Conservation (phyloP, 2,329 filamentous ascomycete genomes). For the Cordyceps fumosorosea region DNA sequence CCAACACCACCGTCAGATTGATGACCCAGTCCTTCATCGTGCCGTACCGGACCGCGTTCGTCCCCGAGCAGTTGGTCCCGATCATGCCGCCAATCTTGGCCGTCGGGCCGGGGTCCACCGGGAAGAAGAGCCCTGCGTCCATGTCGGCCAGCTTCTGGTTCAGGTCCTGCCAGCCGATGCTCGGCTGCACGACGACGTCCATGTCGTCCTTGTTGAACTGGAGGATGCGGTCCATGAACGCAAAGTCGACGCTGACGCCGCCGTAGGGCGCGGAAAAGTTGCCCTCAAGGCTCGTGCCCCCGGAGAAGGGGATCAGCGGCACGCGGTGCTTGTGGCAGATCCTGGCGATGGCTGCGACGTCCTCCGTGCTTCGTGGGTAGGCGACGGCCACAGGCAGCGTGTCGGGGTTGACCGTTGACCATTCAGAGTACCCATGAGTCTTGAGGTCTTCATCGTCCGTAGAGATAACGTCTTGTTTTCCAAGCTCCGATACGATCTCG, state of each 20-base stretch:
- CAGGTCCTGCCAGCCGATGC: conserved; percentile 85
- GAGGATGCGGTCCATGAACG: conserved; percentile 76
- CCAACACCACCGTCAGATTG: conserved; percentile 72
- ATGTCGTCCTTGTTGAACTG: conserved; percentile 79
- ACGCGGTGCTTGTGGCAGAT: conserved; percentile 73
- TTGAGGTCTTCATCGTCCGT: conserved; percentile 56
- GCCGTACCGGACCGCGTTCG: conserved; percentile 73
- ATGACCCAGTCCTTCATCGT: conserved; percentile 88
- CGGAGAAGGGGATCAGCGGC: conserved; percentile 81
- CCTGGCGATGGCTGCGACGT: conserved; percentile 54
- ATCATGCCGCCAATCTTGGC: conserved; percentile 81
- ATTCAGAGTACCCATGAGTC: conserved; percentile 60
- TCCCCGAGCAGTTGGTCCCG: conserved; percentile 70
- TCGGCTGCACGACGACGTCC: conserved; percentile 88
- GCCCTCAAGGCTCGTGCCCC: conserved; percentile 79
- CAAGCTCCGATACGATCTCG: conserved; percentile 45
- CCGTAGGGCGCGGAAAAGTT: conserved; percentile 85
- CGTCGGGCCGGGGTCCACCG: conserved; percentile 71
- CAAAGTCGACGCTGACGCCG: conserved; percentile 85
- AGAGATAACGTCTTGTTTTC: conserved; percentile 51
- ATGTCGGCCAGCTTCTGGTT: conserved; percentile 66
- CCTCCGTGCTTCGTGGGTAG: conserved; percentile 54
- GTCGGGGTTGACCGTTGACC: conserved; percentile 57
- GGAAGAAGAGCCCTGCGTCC: conserved; percentile 77
- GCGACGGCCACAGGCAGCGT: conserved; percentile 56